phyloP scores from a whole-genome alignment of 352 stramenopile species.

The Phytophthora ramorum region DNA sequence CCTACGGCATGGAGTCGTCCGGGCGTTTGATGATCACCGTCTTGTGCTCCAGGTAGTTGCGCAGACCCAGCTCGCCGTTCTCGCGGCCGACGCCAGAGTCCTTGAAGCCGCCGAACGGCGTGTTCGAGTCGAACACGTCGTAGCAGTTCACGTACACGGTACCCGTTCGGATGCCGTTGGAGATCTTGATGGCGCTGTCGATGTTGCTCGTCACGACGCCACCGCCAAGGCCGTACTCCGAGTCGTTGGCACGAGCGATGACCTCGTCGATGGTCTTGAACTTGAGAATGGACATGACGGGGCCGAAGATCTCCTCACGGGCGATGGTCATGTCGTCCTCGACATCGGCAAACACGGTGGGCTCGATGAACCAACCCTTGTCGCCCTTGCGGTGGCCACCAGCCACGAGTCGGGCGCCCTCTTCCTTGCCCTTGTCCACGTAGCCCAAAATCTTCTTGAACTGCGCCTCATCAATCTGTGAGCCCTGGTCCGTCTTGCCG shows the following conservation, averaged over 20 bases:
- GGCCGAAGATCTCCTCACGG: too few relatives aligned
- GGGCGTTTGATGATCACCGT: constrained; percentile 71
- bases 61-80: constrained; percentile 75
- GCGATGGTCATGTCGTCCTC: too few relatives aligned
- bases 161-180: constrained; percentile 86
- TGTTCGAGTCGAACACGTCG: constrained; percentile 86
- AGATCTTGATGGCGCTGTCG: constrained; percentile 83
- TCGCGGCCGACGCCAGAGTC: constrained; percentile 85
- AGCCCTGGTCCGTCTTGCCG: constrained; percentile 41
- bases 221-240: constrained; percentile 84
- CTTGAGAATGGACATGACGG: too few relatives aligned
- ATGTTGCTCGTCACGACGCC: constrained; percentile 91
- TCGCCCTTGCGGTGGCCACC: constrained; percentile 76
- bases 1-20: constrained; percentile 32
- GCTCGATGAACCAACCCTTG: constrained; percentile 91
- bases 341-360: constrained; percentile 91
- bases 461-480: constrained; percentile 63
- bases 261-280: too few relatives aligned
- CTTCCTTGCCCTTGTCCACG: constrained; percentile 69
- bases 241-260: constrained; percentile 89
- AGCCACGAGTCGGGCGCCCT: constrained; percentile 81
- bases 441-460: too few relatives aligned
- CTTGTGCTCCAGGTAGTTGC: constrained; percentile 83
- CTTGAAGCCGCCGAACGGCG: constrained; percentile 89
- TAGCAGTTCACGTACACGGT: constrained; percentile 96